Base-by-base conservation (phyloP, 345 rosid species). In the Nephelium lappaceum region DNA sequence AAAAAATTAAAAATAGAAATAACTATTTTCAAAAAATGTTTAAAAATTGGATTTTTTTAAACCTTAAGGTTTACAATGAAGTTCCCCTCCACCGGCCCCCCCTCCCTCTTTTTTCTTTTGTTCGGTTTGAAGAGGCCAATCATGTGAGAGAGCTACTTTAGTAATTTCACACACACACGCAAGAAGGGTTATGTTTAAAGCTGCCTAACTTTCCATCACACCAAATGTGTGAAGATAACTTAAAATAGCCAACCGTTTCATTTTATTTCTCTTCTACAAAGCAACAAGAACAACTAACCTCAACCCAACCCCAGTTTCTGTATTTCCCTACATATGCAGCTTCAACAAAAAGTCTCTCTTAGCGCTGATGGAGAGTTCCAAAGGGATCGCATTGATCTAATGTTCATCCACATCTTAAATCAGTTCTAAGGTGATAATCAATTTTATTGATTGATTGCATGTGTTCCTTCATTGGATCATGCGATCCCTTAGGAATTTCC, bases 321-420 rank as follows among this genome's bases (percentile, higher is more conserved):
- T 16, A 23, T 67, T 45, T 66, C 53, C 21, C 16, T 12, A 60
- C 72, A 75, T 27, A 15, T 76, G 16, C 25, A 21, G 64, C 47
- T 53, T 63, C 38, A 61, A n/a, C 68, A 23, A 10, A 41, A 41
- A 4, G 10, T 31, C 10, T n/a, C 24, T 58, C 39, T 74, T 89
- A 83, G 92, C 67, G 91, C 87, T 80, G 85, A 55, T 89, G 88
- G 89, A 81, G 74, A 76, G 80, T 80, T 89, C 93, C 93, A 86
- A 89, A 89, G 93, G 93, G 93, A 89, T 89, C 91, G 93, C 93
- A 89, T 89, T 89, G 93, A 87, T 89, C 88, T 82, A 70, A 84
- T 83, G 81, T 27, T 21, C 3, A 4, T 7, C 15, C 39, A 3
- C 67, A 18, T 14, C 63, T 53, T 5, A 43, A 41, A 68, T 43